Base-by-base conservation (phyloP, 305 asterid genomes). In the Plantago coronopus region DNA sequence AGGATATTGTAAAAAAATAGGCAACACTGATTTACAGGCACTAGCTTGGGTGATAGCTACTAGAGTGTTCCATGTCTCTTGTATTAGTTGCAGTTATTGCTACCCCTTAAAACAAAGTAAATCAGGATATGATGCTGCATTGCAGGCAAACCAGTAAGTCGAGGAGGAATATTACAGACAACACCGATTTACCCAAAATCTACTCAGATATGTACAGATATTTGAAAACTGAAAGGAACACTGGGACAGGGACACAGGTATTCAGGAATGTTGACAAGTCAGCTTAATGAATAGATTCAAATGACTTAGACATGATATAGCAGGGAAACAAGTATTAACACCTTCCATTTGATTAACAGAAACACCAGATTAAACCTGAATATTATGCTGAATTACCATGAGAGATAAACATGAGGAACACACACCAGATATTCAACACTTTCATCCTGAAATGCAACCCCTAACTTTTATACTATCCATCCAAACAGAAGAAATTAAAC, bases 401-500 rank as follows among this genome's bases (percentile, higher is more conserved):
- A 34, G 2, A 34, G 11, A 2, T 5, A 44, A 56, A 47, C 55
- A 57, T 2, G 21, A 0, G 40, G 22, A 15, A 59, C 18, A 54
- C 4, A 44, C 43, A 53, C 42, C 44, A n/a, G 51, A 46, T 34
- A 2, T 7, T 37, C n/a, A n/a, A n/a, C n/a, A n/a, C n/a, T n/a
- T n/a, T n/a, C n/a, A 7, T 47, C 21, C 21, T 44, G 12, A 38
- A 45, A 40, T 64, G 20, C 61, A 60, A 47, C 27, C 27, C 59
- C n/a, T 15, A 46, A 63, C 34, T 17, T 34, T 21, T 50, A 46
- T 17, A 12, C 15, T 11, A 54, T 56, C 18, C 17, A 54, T 34
- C 44, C 22, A 25, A 56, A 37, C 22, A 51, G 45, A 31, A 65
- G 17, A n/a, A 17, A 69, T 2, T 55, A 62, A 66, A 61, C 29